Conservation (phyloP, 306 rosid genomes). For the Mimosa pudica region DNA sequence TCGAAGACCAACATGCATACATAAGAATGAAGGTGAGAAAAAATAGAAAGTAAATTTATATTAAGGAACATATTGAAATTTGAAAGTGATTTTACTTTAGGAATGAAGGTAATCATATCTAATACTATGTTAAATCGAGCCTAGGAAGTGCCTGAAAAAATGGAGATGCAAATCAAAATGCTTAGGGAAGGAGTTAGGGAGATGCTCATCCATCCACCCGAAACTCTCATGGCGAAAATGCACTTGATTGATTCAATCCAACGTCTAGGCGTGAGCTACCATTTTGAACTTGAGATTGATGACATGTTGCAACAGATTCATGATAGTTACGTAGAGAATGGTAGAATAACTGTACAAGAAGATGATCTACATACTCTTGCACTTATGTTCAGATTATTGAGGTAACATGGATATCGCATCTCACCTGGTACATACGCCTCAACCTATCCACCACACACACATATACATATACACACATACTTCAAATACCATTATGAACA, state of each 20-base stretch:
- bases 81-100: too few species aligned
- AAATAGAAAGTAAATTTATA: too few species aligned
- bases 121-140: neutral
- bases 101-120: too few species aligned
- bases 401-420: slow-evolving; percentile 37
- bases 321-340: neutral
- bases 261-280: slow-evolving; percentile 16
- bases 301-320: slow-evolving; percentile 22
- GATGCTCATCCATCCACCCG: neutral
- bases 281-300: slow-evolving; percentile 41
- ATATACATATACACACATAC: neutral
- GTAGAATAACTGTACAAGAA: too few species aligned
- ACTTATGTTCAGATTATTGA: slow-evolving; percentile 42
- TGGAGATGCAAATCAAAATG: neutral
- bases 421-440: slow-evolving; percentile 35
- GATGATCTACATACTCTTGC: slow-evolving; percentile 39
- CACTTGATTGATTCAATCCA: slow-evolving; percentile 34
- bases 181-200: slow-evolving; percentile 39
- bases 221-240: neutral
- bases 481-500: neutral
- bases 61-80: too few species aligned
- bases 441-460: neutral
- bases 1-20: neutral
- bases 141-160: neutral
- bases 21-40: too few species aligned